These are phyloP conservation scores for Pyrenochaeta sp. DNA, from an alignment of 2,329 filamentous ascomycete species.

Conservation along the genomic window DNA sequence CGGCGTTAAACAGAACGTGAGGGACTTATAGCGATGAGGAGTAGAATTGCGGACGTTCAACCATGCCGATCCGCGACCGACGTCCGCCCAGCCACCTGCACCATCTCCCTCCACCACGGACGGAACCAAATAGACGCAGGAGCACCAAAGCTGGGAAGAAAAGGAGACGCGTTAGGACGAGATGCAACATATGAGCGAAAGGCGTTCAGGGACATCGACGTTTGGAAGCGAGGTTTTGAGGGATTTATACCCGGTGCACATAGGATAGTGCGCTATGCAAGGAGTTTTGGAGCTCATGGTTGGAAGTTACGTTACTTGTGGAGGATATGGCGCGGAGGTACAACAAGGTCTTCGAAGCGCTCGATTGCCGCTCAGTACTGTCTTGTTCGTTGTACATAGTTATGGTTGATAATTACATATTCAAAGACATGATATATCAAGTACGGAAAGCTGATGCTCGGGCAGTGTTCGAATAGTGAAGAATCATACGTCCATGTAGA, in stretches of 20 bases:
- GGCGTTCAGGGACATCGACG: too few species aligned
- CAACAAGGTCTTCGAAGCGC: conserved; percentile 26
- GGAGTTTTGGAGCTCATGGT: background rate
- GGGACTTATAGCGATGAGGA: background rate
- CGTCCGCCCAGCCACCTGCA: background rate
- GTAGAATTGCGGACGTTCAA: background rate
- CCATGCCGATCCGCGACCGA: background rate
- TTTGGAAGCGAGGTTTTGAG: too few species aligned
- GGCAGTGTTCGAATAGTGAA: too few species aligned
- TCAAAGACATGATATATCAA: background rate
- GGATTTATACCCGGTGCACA: background rate
- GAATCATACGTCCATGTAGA: too few species aligned
- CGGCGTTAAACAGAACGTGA: background rate
- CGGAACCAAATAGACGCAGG: too few species aligned
- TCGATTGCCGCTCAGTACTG: conserved; percentile 15
- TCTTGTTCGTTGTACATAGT: too few species aligned
- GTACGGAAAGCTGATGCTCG: too few species aligned
- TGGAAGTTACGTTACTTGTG: background rate
- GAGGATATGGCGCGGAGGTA: background rate
- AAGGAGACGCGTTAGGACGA: too few species aligned
- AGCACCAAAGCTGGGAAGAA: too few species aligned
- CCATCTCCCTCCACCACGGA: background rate
- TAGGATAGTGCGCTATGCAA: background rate
- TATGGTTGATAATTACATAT: too few species aligned
- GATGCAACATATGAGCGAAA: too few species aligned